Conservation (phyloP, 352 stramenopile genomes). For the Globisporangium emineosum region DNA sequence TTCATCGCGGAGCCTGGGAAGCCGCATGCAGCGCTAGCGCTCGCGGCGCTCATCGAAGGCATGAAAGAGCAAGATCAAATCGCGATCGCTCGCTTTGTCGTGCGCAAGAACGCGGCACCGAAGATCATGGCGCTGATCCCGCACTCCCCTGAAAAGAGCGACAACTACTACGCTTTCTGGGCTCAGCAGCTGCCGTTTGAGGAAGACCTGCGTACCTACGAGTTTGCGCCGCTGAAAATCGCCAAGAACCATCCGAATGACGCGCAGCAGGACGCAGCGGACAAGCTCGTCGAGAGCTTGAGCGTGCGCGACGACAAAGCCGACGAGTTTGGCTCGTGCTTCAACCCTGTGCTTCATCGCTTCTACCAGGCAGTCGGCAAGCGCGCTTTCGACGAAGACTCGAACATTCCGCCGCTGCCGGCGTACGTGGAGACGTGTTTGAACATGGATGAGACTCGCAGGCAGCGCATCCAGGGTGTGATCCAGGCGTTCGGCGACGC, state of each 20-base stretch:
- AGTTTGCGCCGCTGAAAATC: constrained; percentile 67
- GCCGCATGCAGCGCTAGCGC: constrained; percentile 46
- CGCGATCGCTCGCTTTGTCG: constrained; percentile 73
- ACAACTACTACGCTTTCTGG: constrained; percentile 74
- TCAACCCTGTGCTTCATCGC: constrained; percentile 68
- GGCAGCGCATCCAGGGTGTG: constrained; percentile 45
- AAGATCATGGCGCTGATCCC: constrained; percentile 79
- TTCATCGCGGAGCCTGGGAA: constrained; percentile 79
- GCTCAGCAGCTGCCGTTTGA: constrained; percentile 73
- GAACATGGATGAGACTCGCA: constrained; percentile 51
- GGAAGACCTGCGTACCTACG: constrained; percentile 75
- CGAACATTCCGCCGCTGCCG: constrained; percentile 44
- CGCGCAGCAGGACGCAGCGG: constrained; percentile 55
- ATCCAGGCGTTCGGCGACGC: constrained; percentile 69
- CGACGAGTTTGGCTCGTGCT: constrained; percentile 52
- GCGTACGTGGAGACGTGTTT: constrained; percentile 55
- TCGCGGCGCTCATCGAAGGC: constrained; percentile 60
- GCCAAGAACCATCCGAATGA: constrained; percentile 46
- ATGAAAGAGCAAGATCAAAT: constrained; percentile 66
- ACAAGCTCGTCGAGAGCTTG: constrained; percentile 72
- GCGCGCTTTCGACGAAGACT: constrained; percentile 53
- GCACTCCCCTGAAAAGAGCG: constrained; percentile 28
- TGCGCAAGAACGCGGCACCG: constrained; percentile 68
- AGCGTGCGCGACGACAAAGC: constrained; percentile 66
- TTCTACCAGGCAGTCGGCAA: constrained; percentile 67